A percentile compares a stretch with the other conserved stretches of the same genome.
phyloP scores from a whole-genome alignment of 345 rosid genomes.

The Populus davidiana region DNA sequence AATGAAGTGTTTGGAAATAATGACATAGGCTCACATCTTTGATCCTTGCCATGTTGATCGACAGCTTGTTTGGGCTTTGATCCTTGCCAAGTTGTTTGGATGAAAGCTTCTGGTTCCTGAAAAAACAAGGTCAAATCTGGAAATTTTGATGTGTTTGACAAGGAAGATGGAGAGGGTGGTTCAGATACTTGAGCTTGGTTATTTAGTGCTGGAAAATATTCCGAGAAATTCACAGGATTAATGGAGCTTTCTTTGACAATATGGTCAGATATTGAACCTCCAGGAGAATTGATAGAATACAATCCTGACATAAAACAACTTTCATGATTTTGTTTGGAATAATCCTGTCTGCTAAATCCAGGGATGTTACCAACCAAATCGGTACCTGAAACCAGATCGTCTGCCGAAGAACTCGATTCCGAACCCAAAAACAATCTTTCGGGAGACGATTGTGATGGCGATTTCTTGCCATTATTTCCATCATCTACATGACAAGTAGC shows the following conservation, averaged over 20 bases:
- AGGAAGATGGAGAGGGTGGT: constrained; percentile 28
- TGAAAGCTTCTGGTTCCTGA: constrained; percentile 40
- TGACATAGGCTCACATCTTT: constrained; percentile 14
- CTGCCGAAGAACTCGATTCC: constrained; percentile 32
- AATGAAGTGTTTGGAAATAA: constrained; percentile 22
- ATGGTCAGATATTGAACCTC: constrained; percentile 17
- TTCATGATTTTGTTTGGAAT: constrained; percentile 10
- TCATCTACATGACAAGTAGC: constrained; percentile 4
- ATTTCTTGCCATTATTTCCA: constrained; percentile 21
- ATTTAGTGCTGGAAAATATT: constrained; percentile 34
- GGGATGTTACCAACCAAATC: constrained; percentile 23
- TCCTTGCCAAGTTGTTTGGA: constrained; percentile 10
- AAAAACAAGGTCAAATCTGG: constrained; percentile 60
- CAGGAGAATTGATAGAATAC: constrained; percentile 15
- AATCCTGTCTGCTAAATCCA: constrained; percentile 30
- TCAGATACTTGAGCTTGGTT: constrained; percentile 25
- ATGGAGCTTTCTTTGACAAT: constrained; percentile 16
- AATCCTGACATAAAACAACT: constrained; percentile 25
- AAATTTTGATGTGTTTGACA: constrained; percentile 29
- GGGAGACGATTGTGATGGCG: constrained; percentile 12
- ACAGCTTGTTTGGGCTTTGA: constrained; percentile 18
- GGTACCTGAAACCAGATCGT: constrained; percentile 20
- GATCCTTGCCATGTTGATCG: constrained; percentile 16
- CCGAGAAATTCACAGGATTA: constrained; percentile 42
- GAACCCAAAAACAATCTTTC: constrained; percentile 28